These are phyloP conservation scores for Sugiyamaella xylanicola DNA, from an alignment of 1,139 yeast species.

Conservation along the genomic window DNA sequence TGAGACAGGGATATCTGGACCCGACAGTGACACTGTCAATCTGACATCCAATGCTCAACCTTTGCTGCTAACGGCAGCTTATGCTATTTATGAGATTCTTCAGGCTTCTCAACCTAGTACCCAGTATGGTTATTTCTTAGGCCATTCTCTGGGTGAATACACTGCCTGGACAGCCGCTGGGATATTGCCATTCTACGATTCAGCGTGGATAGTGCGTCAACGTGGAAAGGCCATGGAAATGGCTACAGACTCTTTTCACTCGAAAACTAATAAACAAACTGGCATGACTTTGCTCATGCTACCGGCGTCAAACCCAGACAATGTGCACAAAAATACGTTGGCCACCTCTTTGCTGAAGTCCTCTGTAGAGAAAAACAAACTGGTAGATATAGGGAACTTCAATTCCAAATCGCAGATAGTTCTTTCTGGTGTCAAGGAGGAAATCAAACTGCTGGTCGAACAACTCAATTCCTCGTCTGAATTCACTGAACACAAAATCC, in stretches of 20 bases:
- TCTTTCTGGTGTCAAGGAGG: conserved; percentile 47
- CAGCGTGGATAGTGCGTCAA: conserved; percentile 52
- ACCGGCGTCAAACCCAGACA: conserved; percentile 5
- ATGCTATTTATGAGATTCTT: conserved; percentile 44
- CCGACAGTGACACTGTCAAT: conserved; percentile 31
- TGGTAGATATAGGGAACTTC: conserved; percentile 44
- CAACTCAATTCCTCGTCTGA: conserved; percentile 18
- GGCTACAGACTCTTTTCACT: conserved; percentile 26
- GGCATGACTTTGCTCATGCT: conserved; percentile 21
- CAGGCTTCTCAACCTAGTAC: conserved; percentile 32
- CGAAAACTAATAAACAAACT: conserved; percentile 8
- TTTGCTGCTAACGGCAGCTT: conserved; percentile 55
- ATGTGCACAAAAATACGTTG: neutral
- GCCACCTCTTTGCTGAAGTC: neutral
- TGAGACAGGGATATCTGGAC: conserved; percentile 23
- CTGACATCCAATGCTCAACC: conserved; percentile 63
- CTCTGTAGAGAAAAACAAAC: neutral
- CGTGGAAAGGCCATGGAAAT: conserved; percentile 58
- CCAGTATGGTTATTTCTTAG: conserved; percentile 39
- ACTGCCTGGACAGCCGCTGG: conserved; percentile 55
- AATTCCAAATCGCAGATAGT: conserved; percentile 51
- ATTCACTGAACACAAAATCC: conserved; percentile 17
- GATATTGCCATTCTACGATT: conserved; percentile 46
- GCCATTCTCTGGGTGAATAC: conserved; percentile 68
- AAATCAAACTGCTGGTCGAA: conserved; percentile 32